Percentiles rank a stretch among this genome's conserved stretches.
Conservation (phyloP, 306 rosid species). For the Cajanus cajan region DNA sequence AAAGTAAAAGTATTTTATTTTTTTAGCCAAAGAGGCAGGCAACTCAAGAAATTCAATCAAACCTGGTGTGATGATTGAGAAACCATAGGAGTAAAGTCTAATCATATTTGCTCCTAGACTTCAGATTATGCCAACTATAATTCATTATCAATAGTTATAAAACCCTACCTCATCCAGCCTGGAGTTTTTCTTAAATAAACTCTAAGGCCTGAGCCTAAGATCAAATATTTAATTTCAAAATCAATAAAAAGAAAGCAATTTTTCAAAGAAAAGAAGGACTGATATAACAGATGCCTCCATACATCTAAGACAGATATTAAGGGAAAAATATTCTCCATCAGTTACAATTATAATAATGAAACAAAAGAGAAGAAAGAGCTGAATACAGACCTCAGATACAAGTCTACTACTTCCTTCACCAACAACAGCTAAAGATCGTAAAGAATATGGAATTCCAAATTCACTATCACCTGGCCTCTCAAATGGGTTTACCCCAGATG, state of each 20-base stretch:
- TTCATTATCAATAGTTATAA: background rate
- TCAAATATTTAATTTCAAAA: background rate
- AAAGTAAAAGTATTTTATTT: background rate
- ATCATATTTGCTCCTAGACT: background rate
- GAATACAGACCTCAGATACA: conserved; percentile 81
- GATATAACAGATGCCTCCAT: background rate
- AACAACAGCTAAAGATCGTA: conserved; percentile 61
- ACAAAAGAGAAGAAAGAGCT: conserved; percentile 27
- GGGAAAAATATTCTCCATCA: background rate
- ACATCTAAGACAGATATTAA: background rate
- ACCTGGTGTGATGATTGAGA: background rate
- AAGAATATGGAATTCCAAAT: conserved; percentile 70
- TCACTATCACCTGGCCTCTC: conserved; percentile 77
- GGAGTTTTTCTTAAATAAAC: background rate
- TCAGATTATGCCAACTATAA: background rate
- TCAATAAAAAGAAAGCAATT: background rate
- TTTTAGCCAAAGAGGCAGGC: background rate
- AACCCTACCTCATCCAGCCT: background rate
- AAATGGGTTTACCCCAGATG: conserved; percentile 59
- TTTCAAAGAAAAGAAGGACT: background rate
- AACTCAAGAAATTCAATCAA: background rate
- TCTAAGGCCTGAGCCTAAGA: background rate
- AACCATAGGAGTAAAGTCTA: conserved; percentile 2
- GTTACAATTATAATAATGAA: conserved; percentile 5
- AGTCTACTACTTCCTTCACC: conserved; percentile 83